Base-by-base conservation (phyloP, 2,329 filamentous ascomycete genomes). In the Cladosporium sp. region DNA sequence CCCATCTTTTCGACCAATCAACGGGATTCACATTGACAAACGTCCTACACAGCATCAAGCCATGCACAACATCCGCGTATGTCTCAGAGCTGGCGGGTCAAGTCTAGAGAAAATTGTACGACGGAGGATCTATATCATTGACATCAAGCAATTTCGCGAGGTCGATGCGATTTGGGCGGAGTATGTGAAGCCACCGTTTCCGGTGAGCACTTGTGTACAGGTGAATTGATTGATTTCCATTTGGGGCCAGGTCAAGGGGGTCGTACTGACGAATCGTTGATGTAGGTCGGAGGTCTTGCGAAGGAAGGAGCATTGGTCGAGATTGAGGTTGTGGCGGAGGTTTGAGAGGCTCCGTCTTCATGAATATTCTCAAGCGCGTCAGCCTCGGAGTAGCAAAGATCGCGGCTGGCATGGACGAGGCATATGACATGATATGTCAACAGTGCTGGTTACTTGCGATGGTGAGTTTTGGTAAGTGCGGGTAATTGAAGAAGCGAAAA, bases 241-340 rank as follows among this genome's bases (percentile, higher is more conserved):
- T 28, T 15, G 13, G 8, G 1, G 24, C 19, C 1, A 24, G 2
- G 13, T 13, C 19, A 20, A 2, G 15, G 15, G 4, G 24, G 5
- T 6, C 25, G 13, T 17, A 22, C 42, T 45, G 42, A 45, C 24
- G 22, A 4, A n/a, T 22, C n/a, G 13, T 28, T 1, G 4, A 45
- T 45, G 7, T 17, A 45, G 42, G 52, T 64, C 20, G 47, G 49
- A 22, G 62, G 56, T 13, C 52, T 63, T 40, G 61, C 61, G 9
- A 64, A 64, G 36, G 60, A 63, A 35, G 61, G 61, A 2, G 62
- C 58, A 10, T 53, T 63, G 58, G 62, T 63, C 1, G 60, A 64
- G 39, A 52, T 63, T 32, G 62, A 64, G 49, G 62, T 64, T 35
- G 55, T 58, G 24, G 61, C 62, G 13, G 58, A 61, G 51, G 44